Conservation (phyloP, 331 rosid genomes). For the Saraca asoca region DNA sequence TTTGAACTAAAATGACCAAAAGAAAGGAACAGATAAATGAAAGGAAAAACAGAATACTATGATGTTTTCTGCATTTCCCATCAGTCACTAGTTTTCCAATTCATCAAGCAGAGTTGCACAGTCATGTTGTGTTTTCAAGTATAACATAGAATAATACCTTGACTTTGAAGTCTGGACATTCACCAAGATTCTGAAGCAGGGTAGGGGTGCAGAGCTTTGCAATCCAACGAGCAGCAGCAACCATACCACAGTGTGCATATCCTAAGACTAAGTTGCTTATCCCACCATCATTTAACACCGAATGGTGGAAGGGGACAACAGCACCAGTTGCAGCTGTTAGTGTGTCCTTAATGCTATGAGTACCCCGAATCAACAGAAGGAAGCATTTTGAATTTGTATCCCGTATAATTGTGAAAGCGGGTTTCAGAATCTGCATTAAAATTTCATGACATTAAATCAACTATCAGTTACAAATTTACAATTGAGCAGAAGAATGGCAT, state of each 20-base stretch:
- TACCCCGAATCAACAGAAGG: slow-evolving; percentile 93
- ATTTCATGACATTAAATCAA: slow-evolving; percentile 31
- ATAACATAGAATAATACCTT: slow-evolving; percentile 53
- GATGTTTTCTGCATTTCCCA: background rate
- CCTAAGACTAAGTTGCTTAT: slow-evolving; percentile 89
- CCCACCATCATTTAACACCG: slow-evolving; percentile 91
- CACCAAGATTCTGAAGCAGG: slow-evolving; percentile 69
- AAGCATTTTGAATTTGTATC: slow-evolving; percentile 78
- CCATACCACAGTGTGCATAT: slow-evolving; percentile 99
- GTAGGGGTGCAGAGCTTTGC: slow-evolving; percentile 90
- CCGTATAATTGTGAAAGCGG: slow-evolving; percentile 81
- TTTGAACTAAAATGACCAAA: slow-evolving; percentile 4
- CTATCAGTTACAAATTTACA: slow-evolving; percentile 4
- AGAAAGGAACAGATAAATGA: slow-evolving; percentile 9
- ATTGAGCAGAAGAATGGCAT: slow-evolving; percentile 3
- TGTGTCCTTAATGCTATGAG: slow-evolving; percentile 97
- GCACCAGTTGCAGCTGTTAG: slow-evolving; percentile 97
- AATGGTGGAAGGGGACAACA: slow-evolving; percentile 97
- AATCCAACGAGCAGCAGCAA: slow-evolving; percentile 99
- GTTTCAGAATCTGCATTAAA: slow-evolving; percentile 84
- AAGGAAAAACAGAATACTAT: slow-evolving; percentile 15
- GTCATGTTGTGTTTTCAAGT: slow-evolving; percentile 4
- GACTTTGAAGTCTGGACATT: slow-evolving; percentile 76
- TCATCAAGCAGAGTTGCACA: background rate
- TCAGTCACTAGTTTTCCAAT: background rate